Evolutionary conservation across 768 basidiomycete genomes (phyloP).

Genomic region (Pulveroboletus sp.): DNA sequence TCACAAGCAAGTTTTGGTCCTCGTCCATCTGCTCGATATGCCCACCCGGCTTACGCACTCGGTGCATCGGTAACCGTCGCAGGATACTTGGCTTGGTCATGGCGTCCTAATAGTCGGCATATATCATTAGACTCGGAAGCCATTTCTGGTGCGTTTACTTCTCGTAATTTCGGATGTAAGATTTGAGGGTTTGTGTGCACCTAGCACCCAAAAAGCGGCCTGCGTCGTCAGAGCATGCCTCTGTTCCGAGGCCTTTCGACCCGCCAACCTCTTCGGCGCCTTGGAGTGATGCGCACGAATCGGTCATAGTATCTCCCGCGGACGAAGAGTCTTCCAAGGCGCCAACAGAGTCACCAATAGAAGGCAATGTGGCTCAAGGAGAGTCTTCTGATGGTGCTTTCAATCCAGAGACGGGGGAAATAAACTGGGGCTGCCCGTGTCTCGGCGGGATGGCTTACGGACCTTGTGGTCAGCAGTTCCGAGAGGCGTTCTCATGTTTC

Average conservation of each 20-base stretch:
- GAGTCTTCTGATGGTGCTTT: constrained; percentile 54
- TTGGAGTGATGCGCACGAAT: constrained; percentile 18
- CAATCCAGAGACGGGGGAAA: constrained; percentile 96
- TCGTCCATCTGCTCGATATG: constrained; percentile 22
- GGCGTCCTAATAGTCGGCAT: constrained; percentile 37
- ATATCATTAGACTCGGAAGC: constrained; percentile 46
- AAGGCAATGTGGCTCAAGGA: constrained; percentile 25
- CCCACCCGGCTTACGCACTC: constrained; percentile 31
- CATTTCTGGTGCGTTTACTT: constrained; percentile 22
- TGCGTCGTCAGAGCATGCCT: neutral
- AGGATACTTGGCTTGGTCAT: constrained; percentile 46
- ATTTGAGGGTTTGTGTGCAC: neutral
- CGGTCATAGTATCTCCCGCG: neutral
- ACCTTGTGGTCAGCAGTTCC: constrained; percentile 90
- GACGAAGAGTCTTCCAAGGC: constrained; percentile 6
- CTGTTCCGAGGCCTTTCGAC: constrained; percentile 14
- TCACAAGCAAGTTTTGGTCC: constrained; percentile 32
- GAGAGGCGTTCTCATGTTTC: constrained; percentile 95
- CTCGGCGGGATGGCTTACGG: constrained; percentile 98
- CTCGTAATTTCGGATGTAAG: neutral
- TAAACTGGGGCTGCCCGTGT: constrained; percentile 99
- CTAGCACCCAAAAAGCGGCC: constrained; percentile 19
- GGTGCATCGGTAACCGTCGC: constrained; percentile 43
- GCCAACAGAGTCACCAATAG: constrained; percentile 6
- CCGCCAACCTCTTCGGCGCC: constrained; percentile 12